phyloP scores from a whole-genome alignment of 345 rosid species.

The Syzygium grande region DNA sequence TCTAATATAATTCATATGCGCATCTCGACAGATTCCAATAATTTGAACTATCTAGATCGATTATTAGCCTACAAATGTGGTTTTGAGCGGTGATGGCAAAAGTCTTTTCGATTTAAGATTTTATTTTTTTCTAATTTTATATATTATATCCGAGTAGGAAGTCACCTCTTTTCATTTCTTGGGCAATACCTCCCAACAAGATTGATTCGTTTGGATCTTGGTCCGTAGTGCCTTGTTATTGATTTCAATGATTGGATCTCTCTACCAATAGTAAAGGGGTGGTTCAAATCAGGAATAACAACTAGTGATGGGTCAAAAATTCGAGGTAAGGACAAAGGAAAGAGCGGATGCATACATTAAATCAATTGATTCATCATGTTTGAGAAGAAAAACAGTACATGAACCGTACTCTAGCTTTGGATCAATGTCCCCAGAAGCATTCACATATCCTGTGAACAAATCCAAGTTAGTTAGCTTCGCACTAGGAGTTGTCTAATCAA shows the following conservation, averaged over 20 bases:
- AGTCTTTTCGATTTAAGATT: background rate
- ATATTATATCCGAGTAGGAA: background rate
- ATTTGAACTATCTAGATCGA: background rate
- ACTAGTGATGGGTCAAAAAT: background rate
- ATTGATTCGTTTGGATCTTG: background rate
- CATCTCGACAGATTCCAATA: background rate
- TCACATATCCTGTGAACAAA: background rate
- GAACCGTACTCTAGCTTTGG: background rate
- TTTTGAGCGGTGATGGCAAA: accelerated
- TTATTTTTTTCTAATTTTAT: background rate
- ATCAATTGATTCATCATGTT: conserved; percentile 1
- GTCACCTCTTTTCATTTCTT: background rate
- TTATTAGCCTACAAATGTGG: background rate
- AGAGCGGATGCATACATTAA: background rate
- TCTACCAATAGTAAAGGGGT: conserved; percentile 1
- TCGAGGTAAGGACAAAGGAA: background rate
- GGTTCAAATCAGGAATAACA: conserved; percentile 1
- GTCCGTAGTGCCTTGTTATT: background rate
- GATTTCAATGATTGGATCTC: background rate
- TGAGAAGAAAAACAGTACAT: background rate
- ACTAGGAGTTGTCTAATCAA: background rate
- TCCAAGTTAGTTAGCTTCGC: background rate
- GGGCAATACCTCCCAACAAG: background rate
- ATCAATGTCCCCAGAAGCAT: background rate
- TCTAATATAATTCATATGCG: background rate